Conservation (phyloP, 306 rosid species). For the Inga laurina region DNA sequence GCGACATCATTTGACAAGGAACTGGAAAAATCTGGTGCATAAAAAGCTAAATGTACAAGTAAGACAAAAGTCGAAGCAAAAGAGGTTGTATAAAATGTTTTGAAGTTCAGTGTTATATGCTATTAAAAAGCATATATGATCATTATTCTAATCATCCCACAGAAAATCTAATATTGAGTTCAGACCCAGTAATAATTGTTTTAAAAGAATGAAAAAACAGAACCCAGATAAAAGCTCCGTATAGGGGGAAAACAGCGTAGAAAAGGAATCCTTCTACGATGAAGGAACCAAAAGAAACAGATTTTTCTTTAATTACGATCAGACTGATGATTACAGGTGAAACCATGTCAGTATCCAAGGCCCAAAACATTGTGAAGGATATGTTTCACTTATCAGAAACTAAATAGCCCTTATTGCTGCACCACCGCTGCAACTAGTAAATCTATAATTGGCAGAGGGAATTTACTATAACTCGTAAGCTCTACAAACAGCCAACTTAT, state of each 20-base stretch:
- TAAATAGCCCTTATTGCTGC: not conserved
- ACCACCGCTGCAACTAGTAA: not conserved
- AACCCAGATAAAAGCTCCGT: not conserved
- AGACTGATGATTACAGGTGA: not conserved
- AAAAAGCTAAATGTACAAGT: not conserved
- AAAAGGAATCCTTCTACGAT: not conserved
- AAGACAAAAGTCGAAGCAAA: slow-evolving; percentile 1
- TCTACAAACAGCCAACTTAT: not conserved
- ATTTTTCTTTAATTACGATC: not conserved
- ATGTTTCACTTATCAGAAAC: not conserved
- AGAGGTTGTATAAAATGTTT: not conserved
- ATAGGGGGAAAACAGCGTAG: not conserved
- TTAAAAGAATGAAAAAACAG: not conserved
- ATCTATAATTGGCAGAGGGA: not conserved
- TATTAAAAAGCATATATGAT: not conserved
- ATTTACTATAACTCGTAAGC: not conserved
- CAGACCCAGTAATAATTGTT: not conserved
- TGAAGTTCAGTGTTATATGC: not conserved
- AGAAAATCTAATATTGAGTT: not conserved
- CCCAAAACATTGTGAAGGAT: not conserved
- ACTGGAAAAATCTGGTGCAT: not conserved
- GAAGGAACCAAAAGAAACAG: not conserved
- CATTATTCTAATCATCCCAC: not conserved
- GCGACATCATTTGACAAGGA: slow-evolving; percentile 29
- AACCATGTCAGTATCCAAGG: not conserved